Base-by-base conservation (phyloP, 257 asterid genomes). In the Fraxinus quadrangulata region DNA sequence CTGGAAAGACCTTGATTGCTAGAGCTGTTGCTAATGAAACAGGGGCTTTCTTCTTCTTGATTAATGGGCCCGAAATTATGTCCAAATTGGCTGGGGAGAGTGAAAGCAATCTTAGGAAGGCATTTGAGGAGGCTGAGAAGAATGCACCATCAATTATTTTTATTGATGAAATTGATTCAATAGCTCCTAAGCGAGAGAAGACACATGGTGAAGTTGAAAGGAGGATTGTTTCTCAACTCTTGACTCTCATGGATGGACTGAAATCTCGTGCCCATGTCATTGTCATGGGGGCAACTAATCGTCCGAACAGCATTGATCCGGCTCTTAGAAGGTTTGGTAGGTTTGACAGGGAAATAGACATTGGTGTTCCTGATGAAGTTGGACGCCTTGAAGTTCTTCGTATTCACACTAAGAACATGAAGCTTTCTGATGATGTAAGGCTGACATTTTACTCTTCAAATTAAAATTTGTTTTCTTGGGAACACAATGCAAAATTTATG, bases 181-280 rank as follows among this genome's bases (percentile, higher is more conserved):
- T 88, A 24, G 89, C 91, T 23, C 89, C 91, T 36, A 85, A 88
- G 85, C 63, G 91, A 78, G 88, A 88, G 72, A 88, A 85, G 84
- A 87, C 91, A 21, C 72, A 87, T n/a, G 89, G 92, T 28, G 90
- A 88, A 82, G 92, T 88, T 78, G 92, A 88, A 80, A 84, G 92
- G 86, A 88, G 90, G 84, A 88, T 88, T 79, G 92, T 88, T 59
- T 88, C 92, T 70, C 92, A 88, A 72, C 84, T 88, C 24, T 71
- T 88, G 90, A 88, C 92, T 75, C 89, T 88, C 78, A 88, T 88
- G 92, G 92, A 88, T 30, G 92, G 92, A 24, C 78, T 88, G 77
- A 88, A 88, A 75, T 86, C 92, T 28, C 88, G 92, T 61, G 87
- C 89, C 77, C 91, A 87, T 81, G 89, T 87, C 66, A 87, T 87